Evolutionary conservation across 768 basidiomycete species (phyloP), one percentile per base, ranked within the genome.

Genomic region (Sporobolomyces phaffii): DNA sequence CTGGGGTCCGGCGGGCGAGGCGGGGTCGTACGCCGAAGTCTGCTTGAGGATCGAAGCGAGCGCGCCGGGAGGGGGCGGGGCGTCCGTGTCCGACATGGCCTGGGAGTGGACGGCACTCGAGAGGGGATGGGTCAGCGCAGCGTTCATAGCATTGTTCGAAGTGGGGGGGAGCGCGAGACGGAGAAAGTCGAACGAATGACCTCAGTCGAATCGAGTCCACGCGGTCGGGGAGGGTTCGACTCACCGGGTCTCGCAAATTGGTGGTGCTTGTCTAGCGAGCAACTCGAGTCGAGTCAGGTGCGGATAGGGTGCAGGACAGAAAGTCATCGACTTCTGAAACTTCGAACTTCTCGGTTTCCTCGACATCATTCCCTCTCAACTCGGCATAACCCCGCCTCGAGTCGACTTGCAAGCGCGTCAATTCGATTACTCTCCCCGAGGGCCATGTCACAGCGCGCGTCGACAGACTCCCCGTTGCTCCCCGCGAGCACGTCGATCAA

Each of bases 1-100:
- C 36, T 69, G 68, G n/a, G 62, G 47, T 45, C 60, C 68, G 29
- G 63, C 40, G 11, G 44, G 14, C 4, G 29, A 36, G 3, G 58
- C 14, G 3, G 68, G 58, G 53, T 69, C 68, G 63, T 69, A 69
- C 20, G 53, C 52, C 10, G 63, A 51, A 10, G 47, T 34, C 26
- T 56, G 60, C 31, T 68, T 68, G 48, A 68, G 60, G 57, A 68
- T 68, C 6, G 56, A 59, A 15, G 65, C 47, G 38, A 67, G 60
- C 8, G 31, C 2, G 50, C 17, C 1, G 36, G 54, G 41, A 40
- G 48, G 47, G 11, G 28, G 26, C 9, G 59, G 41, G 43, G 56
- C 28, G 33, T 5, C 17, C 28, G 29, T 34, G 33, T 28, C 33
- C 20, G 56, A 3, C 10, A 13, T 7, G n/a, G 9, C 5, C 9